Evolutionary conservation across 2,329 filamentous ascomycete genomes (phyloP).

Genomic region (Epichloe amarillans): DNA sequence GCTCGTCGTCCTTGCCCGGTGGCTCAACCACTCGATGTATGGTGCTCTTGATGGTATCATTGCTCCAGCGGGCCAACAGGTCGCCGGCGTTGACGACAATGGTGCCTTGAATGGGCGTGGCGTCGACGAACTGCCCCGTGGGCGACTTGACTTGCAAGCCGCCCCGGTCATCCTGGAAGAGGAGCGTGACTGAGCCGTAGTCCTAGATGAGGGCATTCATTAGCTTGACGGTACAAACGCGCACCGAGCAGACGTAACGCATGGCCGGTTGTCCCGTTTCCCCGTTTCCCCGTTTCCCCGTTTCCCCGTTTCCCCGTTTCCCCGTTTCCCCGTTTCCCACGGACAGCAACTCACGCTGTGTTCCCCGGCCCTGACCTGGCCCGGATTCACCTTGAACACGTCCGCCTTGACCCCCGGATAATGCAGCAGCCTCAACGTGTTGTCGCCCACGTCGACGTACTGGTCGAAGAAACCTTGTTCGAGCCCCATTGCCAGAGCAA

Average conservation of each 20-base stretch:
- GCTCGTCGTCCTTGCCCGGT: constrained; percentile 42
- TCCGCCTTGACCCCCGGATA: constrained; percentile 55
- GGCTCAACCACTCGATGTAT: constrained; percentile 85
- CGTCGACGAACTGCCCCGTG: constrained; percentile 66
- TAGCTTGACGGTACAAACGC: no score
- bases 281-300: no score
- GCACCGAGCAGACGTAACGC: background rate
- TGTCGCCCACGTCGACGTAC: constrained; percentile 57
- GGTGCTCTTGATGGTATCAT: constrained; percentile 82
- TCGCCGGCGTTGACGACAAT: constrained; percentile 87
- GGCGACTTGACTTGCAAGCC: constrained; percentile 53
- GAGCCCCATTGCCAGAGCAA: constrained; percentile 68
- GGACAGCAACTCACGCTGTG: constrained; percentile 40
- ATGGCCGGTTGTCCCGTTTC: background rate
- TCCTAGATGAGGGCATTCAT: constrained; percentile 21
- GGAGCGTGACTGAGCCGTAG: constrained; percentile 46
- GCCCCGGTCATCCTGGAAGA: constrained; percentile 46
- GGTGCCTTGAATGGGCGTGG: constrained; percentile 66
- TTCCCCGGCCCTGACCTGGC: constrained; percentile 62
- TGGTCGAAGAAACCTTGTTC: constrained; percentile 61
- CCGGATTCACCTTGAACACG: constrained; percentile 52
- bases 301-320: no score
- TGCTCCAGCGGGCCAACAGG: constrained; percentile 75
- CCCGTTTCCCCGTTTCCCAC: no score
- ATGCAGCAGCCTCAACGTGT: constrained; percentile 61